phyloP scores from a whole-genome alignment of 495 filamentous ascomycete genomes.

The Penicillium turbatum region DNA sequence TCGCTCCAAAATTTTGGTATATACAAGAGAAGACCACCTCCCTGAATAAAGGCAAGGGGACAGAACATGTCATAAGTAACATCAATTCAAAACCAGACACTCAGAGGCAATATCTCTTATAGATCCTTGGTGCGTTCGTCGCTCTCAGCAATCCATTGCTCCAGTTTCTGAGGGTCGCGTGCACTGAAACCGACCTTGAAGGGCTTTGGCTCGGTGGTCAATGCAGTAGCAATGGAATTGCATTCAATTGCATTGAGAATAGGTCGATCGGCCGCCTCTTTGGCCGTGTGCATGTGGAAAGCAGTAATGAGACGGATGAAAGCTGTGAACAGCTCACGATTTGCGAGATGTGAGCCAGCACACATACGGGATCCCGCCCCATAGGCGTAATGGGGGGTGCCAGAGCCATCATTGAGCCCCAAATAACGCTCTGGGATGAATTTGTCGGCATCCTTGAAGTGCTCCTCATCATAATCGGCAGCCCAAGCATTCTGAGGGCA shows the following conservation, averaged over 20 bases:
- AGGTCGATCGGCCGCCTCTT: constrained; percentile 42
- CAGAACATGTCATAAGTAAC: too few relatives aligned
- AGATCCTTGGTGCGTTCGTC: constrained; percentile 56
- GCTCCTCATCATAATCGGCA: constrained; percentile 61
- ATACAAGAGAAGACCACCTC: too few relatives aligned
- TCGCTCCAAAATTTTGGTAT: too few relatives aligned
- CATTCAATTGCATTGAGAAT: constrained; percentile 59
- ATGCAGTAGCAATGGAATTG: constrained; percentile 57
- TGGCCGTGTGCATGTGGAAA: constrained; percentile 50
- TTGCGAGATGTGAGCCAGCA: constrained; percentile 64
- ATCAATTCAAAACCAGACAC: not conserved
- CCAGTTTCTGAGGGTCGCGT: constrained; percentile 41
- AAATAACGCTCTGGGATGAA: constrained; percentile 66
- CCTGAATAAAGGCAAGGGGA: too few relatives aligned
- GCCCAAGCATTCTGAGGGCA: constrained; percentile 57
- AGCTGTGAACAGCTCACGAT: constrained; percentile 63
- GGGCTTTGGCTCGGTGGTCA: constrained; percentile 68
- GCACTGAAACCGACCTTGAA: constrained; percentile 56
- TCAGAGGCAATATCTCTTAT: constrained; percentile 11
- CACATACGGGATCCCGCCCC: constrained; percentile 70
- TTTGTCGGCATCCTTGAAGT: constrained; percentile 56
- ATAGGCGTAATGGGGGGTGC: constrained; percentile 67
- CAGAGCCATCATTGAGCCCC: constrained; percentile 48
- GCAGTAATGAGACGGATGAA: constrained; percentile 65
- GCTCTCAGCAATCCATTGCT: constrained; percentile 52